Percentiles rank a stretch among this genome's conserved stretches.
These are phyloP conservation scores for Irpex sp. DNA, from an alignment of 1,284 basidiomycete genomes.

Conservation along the genomic window DNA sequence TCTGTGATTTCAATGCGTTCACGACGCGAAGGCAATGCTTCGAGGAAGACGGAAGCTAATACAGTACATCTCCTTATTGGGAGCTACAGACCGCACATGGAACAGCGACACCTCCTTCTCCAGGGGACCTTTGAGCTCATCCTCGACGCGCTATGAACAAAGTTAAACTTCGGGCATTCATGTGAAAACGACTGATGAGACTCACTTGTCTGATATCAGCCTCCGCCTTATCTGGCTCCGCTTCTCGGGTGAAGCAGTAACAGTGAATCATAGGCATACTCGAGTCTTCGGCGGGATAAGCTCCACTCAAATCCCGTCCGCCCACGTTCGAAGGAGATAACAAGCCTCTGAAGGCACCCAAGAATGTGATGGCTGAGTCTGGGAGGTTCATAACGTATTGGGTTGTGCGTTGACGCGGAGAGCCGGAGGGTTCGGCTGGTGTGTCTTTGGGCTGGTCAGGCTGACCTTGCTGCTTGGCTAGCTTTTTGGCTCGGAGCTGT, in stretches of 20 bases:
- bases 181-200: slow-evolving; percentile 9
- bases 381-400: slow-evolving; percentile 99
- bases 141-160: slow-evolving; percentile 64
- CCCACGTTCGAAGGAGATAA: slow-evolving; percentile 38
- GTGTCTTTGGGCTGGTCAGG: not conserved
- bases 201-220: slow-evolving; percentile 79
- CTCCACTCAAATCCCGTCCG: slow-evolving; percentile 33
- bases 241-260: slow-evolving; percentile 92
- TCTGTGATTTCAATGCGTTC: not conserved
- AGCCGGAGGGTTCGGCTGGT: slow-evolving; percentile 12
- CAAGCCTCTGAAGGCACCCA: slow-evolving; percentile 84
- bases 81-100: slow-evolving; percentile 90
- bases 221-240: slow-evolving; percentile 66
- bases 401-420: slow-evolving; percentile 54
- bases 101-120: slow-evolving; percentile 58
- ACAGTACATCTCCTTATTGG: slow-evolving; percentile 99
- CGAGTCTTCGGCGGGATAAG: slow-evolving; percentile 38
- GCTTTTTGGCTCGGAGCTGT: slow-evolving; percentile 28
- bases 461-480: not conserved
- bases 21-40: slow-evolving; percentile 42
- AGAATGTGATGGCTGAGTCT: slow-evolving; percentile 85
- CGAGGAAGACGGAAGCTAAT: slow-evolving; percentile 85
- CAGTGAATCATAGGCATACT: slow-evolving; percentile 90
- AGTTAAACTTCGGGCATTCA: not conserved
- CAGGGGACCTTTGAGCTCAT: slow-evolving; percentile 58